A percentile compares a stretch with the other conserved stretches of the same genome.
phyloP scores from a whole-genome alignment of 306 rosid species.

The Senna siamea region DNA sequence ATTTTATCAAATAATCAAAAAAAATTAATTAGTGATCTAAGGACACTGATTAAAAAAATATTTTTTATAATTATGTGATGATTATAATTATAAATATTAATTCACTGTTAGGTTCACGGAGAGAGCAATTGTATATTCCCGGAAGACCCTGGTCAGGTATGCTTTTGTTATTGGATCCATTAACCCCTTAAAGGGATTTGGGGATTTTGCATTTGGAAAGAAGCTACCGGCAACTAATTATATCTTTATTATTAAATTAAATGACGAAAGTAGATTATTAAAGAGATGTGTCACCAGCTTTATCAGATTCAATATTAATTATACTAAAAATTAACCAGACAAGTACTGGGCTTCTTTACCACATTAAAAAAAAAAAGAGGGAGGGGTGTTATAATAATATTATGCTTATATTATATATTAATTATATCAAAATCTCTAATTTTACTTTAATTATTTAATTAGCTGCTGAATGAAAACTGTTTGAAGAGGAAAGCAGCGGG shows the following conservation, averaged over 20 bases:
- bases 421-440: slow-evolving; percentile 29
- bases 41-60: no score
- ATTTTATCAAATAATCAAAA: no score
- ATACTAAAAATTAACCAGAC: slow-evolving; percentile 2
- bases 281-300: slow-evolving; percentile 45
- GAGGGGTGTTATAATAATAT: no score
- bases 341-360: not conserved
- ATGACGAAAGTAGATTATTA: slow-evolving; percentile 28
- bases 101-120: slow-evolving; percentile 73
- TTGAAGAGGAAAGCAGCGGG: slow-evolving; percentile 73
- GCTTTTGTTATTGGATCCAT: slow-evolving; percentile 56
- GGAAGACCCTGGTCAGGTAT: slow-evolving; percentile 98
- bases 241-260: slow-evolving; percentile 24
- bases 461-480: slow-evolving; percentile 80
- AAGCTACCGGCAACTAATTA: slow-evolving; percentile 10
- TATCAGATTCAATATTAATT: slow-evolving; percentile 31
- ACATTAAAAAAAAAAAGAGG: slow-evolving; percentile 18
- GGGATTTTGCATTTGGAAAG: slow-evolving; percentile 41
- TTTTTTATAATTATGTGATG: no score
- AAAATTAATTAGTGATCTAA: no score
- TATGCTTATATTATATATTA: no score
- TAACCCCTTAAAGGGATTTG: slow-evolving; percentile 36
- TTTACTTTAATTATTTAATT: slow-evolving; percentile 23
- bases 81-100: slow-evolving; percentile 45
- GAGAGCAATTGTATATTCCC: slow-evolving; percentile 90